Evolutionary conservation across 805 yeast species (phyloP).

Genomic region (Saturnispora diversa): DNA sequence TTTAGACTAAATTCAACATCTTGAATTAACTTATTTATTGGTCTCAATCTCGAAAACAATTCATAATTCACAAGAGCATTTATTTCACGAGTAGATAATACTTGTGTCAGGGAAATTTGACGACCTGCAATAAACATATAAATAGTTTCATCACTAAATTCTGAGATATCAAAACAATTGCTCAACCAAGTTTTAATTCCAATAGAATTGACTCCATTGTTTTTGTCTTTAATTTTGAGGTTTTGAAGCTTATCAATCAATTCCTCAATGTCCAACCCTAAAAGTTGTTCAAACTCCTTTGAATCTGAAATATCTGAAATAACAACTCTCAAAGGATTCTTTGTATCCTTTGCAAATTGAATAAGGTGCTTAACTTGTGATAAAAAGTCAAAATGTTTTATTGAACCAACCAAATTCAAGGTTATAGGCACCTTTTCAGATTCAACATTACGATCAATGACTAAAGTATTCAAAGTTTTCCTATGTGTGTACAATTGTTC

Average conservation of each 20-base stretch:
- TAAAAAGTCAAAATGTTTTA: constrained; percentile 32
- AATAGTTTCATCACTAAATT: background rate
- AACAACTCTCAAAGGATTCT: constrained; percentile 4
- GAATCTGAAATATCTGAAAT: constrained; percentile 8
- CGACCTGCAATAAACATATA: constrained; percentile 42
- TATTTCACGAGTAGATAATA: constrained; percentile 3
- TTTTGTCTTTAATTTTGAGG: background rate
- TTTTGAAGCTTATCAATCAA: background rate
- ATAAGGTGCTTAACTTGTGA: constrained; percentile 38
- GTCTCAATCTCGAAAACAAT: constrained; percentile 8
- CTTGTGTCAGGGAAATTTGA: constrained; percentile 24
- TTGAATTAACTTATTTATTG: constrained; percentile 1
- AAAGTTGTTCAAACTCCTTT: background rate
- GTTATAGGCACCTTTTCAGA: constrained; percentile 15
- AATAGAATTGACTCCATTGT: constrained; percentile 1
- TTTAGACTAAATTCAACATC: background rate
- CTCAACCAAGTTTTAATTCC: constrained; percentile 1
- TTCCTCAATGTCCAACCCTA: background rate
- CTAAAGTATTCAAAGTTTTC: background rate
- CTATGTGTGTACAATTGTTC: background rate
- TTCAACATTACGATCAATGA: background rate
- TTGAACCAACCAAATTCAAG: constrained; percentile 55
- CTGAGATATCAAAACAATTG: constrained; percentile 4
- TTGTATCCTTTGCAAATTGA: constrained; percentile 14
- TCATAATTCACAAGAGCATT: constrained; percentile 12